Percentiles rank a stretch among this genome's conserved stretches.
phyloP scores from a whole-genome alignment of 2,329 filamentous ascomycete genomes.

The Fusarium sp. region DNA sequence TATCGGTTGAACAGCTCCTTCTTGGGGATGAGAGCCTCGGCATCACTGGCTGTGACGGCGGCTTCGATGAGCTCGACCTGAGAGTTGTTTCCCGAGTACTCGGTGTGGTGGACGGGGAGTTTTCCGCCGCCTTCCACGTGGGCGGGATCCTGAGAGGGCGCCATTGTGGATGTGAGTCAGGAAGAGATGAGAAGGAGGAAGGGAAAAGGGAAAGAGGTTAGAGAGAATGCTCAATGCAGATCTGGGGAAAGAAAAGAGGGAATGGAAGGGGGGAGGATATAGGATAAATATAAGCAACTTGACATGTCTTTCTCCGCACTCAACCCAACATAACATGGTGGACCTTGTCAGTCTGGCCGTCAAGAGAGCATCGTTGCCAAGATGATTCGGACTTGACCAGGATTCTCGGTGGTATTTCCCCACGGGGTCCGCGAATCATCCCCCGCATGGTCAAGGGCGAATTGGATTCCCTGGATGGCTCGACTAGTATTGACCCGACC shows the following conservation, averaged over 20 bases:
- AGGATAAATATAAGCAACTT: slow-evolving; percentile 19
- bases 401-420: slow-evolving; percentile 32
- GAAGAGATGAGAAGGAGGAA: neutral
- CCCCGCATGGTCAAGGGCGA: slow-evolving; percentile 16
- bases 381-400: neutral
- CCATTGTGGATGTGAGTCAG: slow-evolving; percentile 18
- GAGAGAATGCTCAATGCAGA: slow-evolving; percentile 28
- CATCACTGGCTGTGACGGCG: slow-evolving; percentile 47
- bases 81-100: slow-evolving; percentile 40
- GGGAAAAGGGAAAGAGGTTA: neutral
- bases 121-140: slow-evolving; percentile 28
- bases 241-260: slow-evolving; percentile 16
- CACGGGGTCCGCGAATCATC: slow-evolving; percentile 34
- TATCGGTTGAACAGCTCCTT: slow-evolving; percentile 50
- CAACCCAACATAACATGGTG: slow-evolving; percentile 3
- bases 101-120: slow-evolving; percentile 36
- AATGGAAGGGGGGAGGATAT: neutral
- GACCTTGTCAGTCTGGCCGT: neutral
- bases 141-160: slow-evolving; percentile 18
- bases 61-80: slow-evolving; percentile 50
- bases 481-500: slow-evolving; percentile 18
- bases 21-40: slow-evolving; percentile 44
- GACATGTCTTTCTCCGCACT: slow-evolving; percentile 14
- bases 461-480: neutral
- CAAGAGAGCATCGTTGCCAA: neutral